phyloP scores from a whole-genome alignment of 306 rosid genomes.

The Ochetophila trinervis region DNA sequence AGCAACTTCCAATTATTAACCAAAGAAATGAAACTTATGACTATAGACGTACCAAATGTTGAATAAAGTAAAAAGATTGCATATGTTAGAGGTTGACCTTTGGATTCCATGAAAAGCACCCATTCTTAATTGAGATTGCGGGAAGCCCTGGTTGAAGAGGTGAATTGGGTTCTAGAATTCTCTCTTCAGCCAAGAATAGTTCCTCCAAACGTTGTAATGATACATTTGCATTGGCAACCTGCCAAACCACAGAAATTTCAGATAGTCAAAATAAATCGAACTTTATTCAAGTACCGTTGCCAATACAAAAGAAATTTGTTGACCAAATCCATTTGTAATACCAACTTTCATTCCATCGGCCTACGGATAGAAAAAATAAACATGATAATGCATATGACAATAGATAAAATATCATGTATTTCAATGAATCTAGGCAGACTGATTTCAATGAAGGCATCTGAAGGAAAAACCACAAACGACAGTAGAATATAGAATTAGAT shows the following conservation, averaged over 20 bases:
- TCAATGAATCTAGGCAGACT: too few relatives aligned
- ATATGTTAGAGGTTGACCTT: conserved; percentile 41
- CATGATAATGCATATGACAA: too few relatives aligned
- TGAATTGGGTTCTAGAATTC: conserved; percentile 55
- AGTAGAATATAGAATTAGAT: too few relatives aligned
- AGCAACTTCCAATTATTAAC: background rate
- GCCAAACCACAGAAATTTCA: conserved; percentile 23
- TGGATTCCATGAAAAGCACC: conserved; percentile 81
- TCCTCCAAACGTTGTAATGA: conserved; percentile 86
- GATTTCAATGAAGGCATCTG: too few relatives aligned
- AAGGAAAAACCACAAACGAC: too few relatives aligned
- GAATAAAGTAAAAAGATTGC: background rate
- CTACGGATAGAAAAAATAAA: background rate
- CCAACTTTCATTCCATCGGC: background rate
- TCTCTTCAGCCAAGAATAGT: conserved; percentile 59
- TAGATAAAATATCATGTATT: too few relatives aligned
- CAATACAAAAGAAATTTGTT: background rate
- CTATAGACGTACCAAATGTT: background rate
- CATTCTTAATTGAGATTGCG: conserved; percentile 69
- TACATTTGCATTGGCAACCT: conserved; percentile 80
- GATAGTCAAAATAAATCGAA: too few relatives aligned
- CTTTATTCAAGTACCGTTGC: background rate
- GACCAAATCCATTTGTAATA: background rate
- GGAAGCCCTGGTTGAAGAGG: conserved; percentile 66
- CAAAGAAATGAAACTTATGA: background rate